A percentile compares a stretch with the other conserved stretches of the same genome.
Evolutionary conservation across 2,329 filamentous ascomycete genomes (phyloP).

Genomic region (Harringtonia aguacate): DNA sequence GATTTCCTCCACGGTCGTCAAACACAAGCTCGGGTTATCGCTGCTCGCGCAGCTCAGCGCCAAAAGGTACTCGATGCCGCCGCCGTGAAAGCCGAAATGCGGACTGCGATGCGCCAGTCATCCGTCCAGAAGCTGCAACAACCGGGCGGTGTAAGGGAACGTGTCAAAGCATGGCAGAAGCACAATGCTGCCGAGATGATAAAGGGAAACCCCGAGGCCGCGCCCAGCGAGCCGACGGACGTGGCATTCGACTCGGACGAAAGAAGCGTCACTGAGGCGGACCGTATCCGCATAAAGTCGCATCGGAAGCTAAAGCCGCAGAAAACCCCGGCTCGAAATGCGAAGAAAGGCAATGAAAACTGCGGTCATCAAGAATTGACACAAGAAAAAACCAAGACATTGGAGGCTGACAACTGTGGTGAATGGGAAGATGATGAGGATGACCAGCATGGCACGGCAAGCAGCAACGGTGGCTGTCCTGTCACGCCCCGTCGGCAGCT

Average conservation of each 20-base stretch:
- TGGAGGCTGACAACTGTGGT: conserved; percentile 9
- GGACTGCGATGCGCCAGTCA: conserved; percentile 46
- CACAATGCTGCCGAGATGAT: conserved; percentile 57
- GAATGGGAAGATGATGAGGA: conserved; percentile 12
- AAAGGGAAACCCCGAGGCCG: conserved; percentile 37
- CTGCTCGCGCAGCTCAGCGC: conserved; percentile 31
- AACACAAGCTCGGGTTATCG: conserved; percentile 42
- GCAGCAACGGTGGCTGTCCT: neutral
- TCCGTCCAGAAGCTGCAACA: conserved; percentile 48
- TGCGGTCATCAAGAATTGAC: neutral
- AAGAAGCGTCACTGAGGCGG: conserved; percentile 50
- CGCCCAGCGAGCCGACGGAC: conserved; percentile 49
- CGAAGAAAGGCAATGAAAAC: neutral
- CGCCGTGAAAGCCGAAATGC: conserved; percentile 42
- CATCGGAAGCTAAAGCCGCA: conserved; percentile 29
- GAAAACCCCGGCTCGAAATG: neutral
- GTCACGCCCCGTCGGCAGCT: neutral
- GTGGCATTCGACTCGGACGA: conserved; percentile 50
- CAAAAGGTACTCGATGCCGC: conserved; percentile 45
- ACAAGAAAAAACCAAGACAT: neutral
- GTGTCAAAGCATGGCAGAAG: conserved; percentile 79
- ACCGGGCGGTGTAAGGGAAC: conserved; percentile 61
- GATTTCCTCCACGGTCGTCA: conserved; percentile 49
- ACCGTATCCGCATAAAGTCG: conserved; percentile 46
- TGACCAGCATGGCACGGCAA: conserved; percentile 6